Evolutionary conservation across 2,329 filamentous ascomycete species (phyloP).

Genomic region (Colletotrichum cordylinicola): DNA sequence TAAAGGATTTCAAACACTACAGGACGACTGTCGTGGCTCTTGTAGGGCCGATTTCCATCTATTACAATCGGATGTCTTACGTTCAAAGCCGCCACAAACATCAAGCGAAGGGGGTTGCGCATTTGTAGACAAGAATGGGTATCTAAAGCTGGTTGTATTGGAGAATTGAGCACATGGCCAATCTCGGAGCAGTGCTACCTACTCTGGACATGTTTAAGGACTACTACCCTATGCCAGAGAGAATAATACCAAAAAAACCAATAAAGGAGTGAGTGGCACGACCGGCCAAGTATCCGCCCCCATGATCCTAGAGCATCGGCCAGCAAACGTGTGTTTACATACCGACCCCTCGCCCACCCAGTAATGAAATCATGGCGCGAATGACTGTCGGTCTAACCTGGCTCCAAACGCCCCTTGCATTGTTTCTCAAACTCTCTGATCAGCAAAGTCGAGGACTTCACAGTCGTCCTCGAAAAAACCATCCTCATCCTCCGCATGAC

Average conservation of each 20-base stretch:
- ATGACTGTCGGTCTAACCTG: constrained; percentile 11
- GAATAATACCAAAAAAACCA: constrained; percentile 3
- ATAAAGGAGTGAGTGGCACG: constrained; percentile 21
- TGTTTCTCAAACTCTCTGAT: constrained; percentile 62
- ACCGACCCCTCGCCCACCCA: neutral
- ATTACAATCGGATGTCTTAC: neutral
- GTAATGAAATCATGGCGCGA: constrained; percentile 6
- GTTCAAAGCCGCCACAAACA: neutral
- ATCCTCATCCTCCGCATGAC: constrained; percentile 64
- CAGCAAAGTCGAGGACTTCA: constrained; percentile 88
- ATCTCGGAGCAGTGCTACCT: neutral
- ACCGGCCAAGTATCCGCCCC: neutral
- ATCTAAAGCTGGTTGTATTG: constrained; percentile 19
- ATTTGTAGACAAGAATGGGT: constrained; percentile 1
- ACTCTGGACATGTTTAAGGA: constrained; percentile 2
- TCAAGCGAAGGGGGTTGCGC: neutral
- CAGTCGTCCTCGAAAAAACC: constrained; percentile 94
- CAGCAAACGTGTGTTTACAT: neutral
- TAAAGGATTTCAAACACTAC: constrained; percentile 42
- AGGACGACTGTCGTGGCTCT: neutral
- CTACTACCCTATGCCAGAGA: constrained; percentile 17
- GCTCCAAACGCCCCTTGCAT: constrained; percentile 21
- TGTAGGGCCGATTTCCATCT: neutral
- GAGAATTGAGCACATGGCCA: constrained; percentile 8
- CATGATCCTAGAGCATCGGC: constrained; percentile 2